Evolutionary conservation across 495 filamentous ascomycete species (phyloP), one percentile per base, ranked within the genome.

Genomic region (Aspergillus wentii): DNA sequence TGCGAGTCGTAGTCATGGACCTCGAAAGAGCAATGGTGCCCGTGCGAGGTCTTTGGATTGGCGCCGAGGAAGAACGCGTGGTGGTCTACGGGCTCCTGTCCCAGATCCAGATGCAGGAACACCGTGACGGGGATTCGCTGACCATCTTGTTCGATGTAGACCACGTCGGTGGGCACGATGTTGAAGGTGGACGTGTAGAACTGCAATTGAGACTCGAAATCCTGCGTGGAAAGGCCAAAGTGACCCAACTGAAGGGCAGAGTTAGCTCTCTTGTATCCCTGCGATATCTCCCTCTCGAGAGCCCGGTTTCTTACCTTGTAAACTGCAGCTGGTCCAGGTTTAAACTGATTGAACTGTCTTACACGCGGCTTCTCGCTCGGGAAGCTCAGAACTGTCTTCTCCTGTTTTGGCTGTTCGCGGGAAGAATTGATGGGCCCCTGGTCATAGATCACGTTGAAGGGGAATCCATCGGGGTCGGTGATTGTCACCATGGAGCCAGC

Each of bases 1-100:
- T 86, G 82, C 3, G 77, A 75, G 41, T 88, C 83, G 48, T 82
- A 82, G 51, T 88, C 81, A 56, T 83, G 78, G 10, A 83, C 80
- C 61, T 88, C 83, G 41, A 80, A 88, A 1, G 69, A 76, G 11
- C 74, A 75, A 53, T 88, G 83, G 52, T 86, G 83, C 3, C 86
- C 78, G 49, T 82, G 79, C 21, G 58, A 57, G 15, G 69, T 69
- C 81, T 56, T 84, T 13, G 68, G 60, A 3, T 66, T 69, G 35
- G 61, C 48, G 47, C 69, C 70, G 54, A 86, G 71, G 68, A 86
- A 85, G 57, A 86, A 80, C 18, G 59, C 65, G 58, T 88, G 83
- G 49, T 88, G 83, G 49, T 88, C 83, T 2, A 80, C 76, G 32
- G 68, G 56, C 8, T 77, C 71, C 1, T 55, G 46, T 0, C 82